Evolutionary conservation across 805 yeast species (phyloP), one percentile per base, ranked within the genome.

Genomic region (Kuraishia capsulata): DNA sequence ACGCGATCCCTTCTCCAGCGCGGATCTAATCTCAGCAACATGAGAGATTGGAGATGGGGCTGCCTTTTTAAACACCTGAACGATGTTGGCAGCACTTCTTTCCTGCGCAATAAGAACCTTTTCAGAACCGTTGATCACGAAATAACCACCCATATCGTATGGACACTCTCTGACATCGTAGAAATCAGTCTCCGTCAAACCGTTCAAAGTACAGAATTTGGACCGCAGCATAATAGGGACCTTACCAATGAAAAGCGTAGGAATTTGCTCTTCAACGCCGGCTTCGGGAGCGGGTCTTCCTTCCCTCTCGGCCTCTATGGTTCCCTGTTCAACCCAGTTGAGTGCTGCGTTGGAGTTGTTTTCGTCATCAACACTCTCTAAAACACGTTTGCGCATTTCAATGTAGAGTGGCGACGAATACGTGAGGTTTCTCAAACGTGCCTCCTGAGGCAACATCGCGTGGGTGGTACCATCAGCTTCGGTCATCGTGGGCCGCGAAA

Each of bases 381-480:
- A 76, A 17, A 92, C 92, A 48, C 83, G 76, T 62, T 92, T 92
- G 52, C 84, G 78, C 84, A 92, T 90, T 57, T 92, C 97, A 20
- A 92, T 96, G 53, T 92, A 92, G 37, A 92, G 71, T 29, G 97
- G 97, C 24, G 97, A 86, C 4, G 97, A 86, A 59, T 92, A 92
- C 0, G 99, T 92, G 64, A 92, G 71, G 59, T 92, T 92, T 65
- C 99, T 80, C 47, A 92, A 71, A 52, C 99, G 76, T 5, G 98
- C 97, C 61, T 92, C 99, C 64, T 94, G 98, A 9, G 99, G 98
- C 56, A 85, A 85, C 80, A 92, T 78, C 11, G 95, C 94, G 54
- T 88, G 90, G n/a, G 97, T 90, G n/a, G 95, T 88, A 67, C 99
- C 99, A 65, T 92, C 99, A 14, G 97, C 96, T 67, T 92, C 99